Percentiles rank a stretch among this genome's conserved stretches.
Evolutionary conservation across 148 eudicot genomes (phyloP).

Genomic region (Beta vulgaris): DNA sequence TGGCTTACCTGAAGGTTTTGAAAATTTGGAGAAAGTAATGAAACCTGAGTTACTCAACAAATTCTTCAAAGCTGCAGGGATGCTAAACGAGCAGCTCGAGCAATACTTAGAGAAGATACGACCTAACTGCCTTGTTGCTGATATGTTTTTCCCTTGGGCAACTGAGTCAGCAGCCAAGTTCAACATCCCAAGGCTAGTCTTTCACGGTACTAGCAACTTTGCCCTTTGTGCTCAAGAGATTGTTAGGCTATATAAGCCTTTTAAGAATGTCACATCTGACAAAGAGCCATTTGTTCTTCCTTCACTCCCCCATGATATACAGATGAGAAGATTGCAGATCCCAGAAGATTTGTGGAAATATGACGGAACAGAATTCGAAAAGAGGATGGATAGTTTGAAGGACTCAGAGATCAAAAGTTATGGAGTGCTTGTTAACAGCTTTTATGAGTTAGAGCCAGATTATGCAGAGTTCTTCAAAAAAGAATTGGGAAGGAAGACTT

Average conservation of each 20-base stretch:
- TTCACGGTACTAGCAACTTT: constrained; percentile 33
- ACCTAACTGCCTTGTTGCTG: constrained; percentile 29
- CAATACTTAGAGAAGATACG: constrained; percentile 27
- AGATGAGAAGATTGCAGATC: constrained; percentile 19
- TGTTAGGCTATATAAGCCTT: constrained; percentile 22
- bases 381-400: not conserved
- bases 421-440: constrained; percentile 34
- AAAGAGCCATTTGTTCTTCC: constrained; percentile 19
- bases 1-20: constrained; percentile 43
- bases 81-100: constrained; percentile 42
- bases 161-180: constrained; percentile 31
- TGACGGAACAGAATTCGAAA: not conserved
- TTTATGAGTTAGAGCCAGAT: constrained; percentile 37
- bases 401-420: constrained; percentile 23
- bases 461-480: constrained; percentile 25
- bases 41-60: not conserved
- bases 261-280: constrained; percentile 6
- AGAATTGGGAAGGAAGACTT: constrained; percentile 19
- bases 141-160: constrained; percentile 38
- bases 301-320: constrained; percentile 21
- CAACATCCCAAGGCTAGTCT: constrained; percentile 26
- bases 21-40: constrained; percentile 25
- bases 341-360: not conserved
- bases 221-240: constrained; percentile 17
- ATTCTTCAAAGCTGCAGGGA: constrained; percentile 29